Conservation (phyloP, 306 rosid species). For the Begonia masoniana region DNA sequence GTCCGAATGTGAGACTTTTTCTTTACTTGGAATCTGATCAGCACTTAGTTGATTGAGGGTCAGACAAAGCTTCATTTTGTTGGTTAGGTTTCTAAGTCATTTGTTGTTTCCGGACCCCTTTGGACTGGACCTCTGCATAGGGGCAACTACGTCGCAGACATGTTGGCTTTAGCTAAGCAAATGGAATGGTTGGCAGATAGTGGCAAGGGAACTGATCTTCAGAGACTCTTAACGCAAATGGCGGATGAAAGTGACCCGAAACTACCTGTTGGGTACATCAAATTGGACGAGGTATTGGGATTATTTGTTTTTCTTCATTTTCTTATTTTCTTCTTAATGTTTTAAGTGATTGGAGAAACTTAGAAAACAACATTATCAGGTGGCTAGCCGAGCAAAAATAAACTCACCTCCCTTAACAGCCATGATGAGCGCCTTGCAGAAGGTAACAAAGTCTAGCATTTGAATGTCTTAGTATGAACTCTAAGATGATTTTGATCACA, state of each 20-base stretch:
- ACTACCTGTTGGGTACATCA: slow-evolving; percentile 76
- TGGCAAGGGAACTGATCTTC: slow-evolving; percentile 51
- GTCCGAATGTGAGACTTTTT: no score
- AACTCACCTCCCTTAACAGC: slow-evolving; percentile 57
- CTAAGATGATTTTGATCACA: background rate
- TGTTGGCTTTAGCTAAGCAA: slow-evolving; percentile 59
- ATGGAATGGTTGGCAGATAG: slow-evolving; percentile 62
- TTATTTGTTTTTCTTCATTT: slow-evolving; percentile 1
- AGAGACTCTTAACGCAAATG: slow-evolving; percentile 64
- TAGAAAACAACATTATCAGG: slow-evolving; percentile 23
- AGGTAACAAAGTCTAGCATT: slow-evolving; percentile 27
- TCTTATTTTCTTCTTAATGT: slow-evolving; percentile 5
- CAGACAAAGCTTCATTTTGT: slow-evolving; percentile 9
- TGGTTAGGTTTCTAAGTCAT: slow-evolving; percentile 44
- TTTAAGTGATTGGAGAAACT: slow-evolving; percentile 1
- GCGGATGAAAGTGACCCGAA: slow-evolving; percentile 80
- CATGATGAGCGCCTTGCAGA: slow-evolving; percentile 46
- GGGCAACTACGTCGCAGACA: slow-evolving; percentile 42
- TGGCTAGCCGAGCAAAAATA: slow-evolving; percentile 86
- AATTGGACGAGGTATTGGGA: slow-evolving; percentile 65
- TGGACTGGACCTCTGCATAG: slow-evolving; percentile 94
- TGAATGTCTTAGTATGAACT: background rate
- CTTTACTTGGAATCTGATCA: no score
- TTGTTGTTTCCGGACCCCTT: slow-evolving; percentile 84
- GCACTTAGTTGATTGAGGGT: background rate